Percentiles rank a stretch among this genome's conserved stretches.
phyloP scores from a whole-genome alignment of 768 basidiomycete species.

The Grammothele lineata region DNA sequence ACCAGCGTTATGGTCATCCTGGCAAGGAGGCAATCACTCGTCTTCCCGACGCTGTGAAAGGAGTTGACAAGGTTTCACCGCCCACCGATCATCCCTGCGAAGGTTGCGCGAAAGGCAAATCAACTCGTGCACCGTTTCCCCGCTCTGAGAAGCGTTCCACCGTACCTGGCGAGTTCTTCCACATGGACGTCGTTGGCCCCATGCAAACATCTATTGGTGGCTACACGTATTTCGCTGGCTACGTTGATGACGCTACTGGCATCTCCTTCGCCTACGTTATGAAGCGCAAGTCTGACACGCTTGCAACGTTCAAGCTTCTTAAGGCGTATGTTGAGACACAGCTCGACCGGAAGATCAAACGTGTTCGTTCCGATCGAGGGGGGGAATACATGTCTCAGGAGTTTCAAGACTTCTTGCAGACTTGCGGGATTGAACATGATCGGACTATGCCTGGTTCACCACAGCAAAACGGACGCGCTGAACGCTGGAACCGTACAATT shows the following conservation, averaged over 20 bases:
- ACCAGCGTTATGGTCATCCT: too few species aligned
- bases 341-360: conserved; percentile 22
- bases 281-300: conserved; percentile 18
- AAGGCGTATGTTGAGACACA: conserved; percentile 26
- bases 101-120: not conserved
- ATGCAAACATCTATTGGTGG: not conserved
- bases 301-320: conserved; percentile 24
- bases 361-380: conserved; percentile 26
- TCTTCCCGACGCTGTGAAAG: too few species aligned
- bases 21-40: too few species aligned
- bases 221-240: conserved; percentile 24
- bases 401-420: conserved; percentile 17
- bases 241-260: conserved; percentile 32
- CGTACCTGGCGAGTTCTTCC: not conserved
- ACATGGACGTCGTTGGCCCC: not conserved
- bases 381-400: conserved; percentile 25
- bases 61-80: too few species aligned
- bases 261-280: conserved; percentile 25
- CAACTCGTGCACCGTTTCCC: not conserved
- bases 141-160: not conserved
- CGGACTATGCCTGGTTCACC: too few species aligned
- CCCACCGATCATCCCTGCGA: too few species aligned
- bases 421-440: too few species aligned
- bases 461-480: too few species aligned
- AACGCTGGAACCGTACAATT: too few species aligned